Base-by-base conservation (phyloP, 2,329 filamentous ascomycete species). In the Diaporthe humulicola region DNA sequence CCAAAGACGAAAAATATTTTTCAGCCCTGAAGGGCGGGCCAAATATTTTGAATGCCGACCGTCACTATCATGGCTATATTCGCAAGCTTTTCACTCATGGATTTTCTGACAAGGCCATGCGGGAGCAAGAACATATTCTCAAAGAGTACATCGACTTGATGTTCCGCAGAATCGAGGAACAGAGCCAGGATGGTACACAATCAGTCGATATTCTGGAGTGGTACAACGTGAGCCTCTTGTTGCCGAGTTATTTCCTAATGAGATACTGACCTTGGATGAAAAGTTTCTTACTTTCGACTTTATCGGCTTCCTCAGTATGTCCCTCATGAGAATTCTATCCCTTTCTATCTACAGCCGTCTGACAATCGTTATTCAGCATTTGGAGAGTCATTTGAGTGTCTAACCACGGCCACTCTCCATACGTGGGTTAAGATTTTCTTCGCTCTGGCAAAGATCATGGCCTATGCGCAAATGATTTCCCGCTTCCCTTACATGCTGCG, bases 1-100 rank as follows among this genome's bases (percentile, higher is more conserved):
- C 57, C 22, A 60, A 60, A 4, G 57, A 60, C 12, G 36, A 25
- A n/a, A 60, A 60, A 12, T 60, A 60, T 15, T 40, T 40, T 40
- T 14, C 57, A 9, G 36, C 36, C 2, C 9, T 60, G 36, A 25
- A 56, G 5, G 25, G 57, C 36, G 57, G 40, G 10, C 57, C 57
- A 1, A 10, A 8, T 3, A 38, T 60, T 28, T 22, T 60, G 17
- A 60, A 60, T 15, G 57, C 57, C 6, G 57, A 60, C n/a, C 9
- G 57, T 7, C 57, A 60, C 22, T 60, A 60, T 17, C 57, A 60
- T 40, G 57, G 57, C 4, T 60, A 60, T 17, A 60, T 60, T 25
- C 57, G 57, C 33, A 60, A 60, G 36, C 57, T 60, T 17, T 38
- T 60, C 22, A 14, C 57, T 17, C 33, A 60, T 40, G 57, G 57